Percentiles rank a stretch among this genome's conserved stretches.
Conservation (phyloP, 495 filamentous ascomycete genomes). For the Platismatia glauca region DNA sequence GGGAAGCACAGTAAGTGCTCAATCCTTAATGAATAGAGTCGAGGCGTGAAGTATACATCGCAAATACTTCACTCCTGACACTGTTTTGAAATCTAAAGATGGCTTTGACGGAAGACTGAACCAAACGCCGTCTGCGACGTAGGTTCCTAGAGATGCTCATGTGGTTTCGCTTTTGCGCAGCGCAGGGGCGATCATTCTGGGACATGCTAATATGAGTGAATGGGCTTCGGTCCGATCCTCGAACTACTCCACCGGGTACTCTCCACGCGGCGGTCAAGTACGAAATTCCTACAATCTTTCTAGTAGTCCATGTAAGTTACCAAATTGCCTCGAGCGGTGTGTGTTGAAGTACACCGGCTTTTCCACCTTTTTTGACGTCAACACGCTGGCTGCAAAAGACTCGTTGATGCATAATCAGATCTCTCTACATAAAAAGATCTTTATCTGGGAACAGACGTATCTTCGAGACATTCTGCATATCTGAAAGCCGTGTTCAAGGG, state of each 20-base stretch:
- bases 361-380: neutral
- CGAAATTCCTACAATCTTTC: constrained; percentile 24
- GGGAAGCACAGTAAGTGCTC: constrained; percentile 19
- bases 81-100: neutral
- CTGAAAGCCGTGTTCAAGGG: neutral
- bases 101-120: neutral
- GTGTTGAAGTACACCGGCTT: neutral
- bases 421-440: too few species aligned
- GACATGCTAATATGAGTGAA: constrained; percentile 38
- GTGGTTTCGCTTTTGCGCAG: constrained; percentile 29
- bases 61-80: neutral
- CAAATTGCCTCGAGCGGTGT: neutral
- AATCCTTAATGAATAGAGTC: neutral
- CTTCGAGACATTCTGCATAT: neutral
- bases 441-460: too few species aligned
- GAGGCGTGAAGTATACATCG: neutral
- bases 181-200: constrained; percentile 38
- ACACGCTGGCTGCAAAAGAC: neutral
- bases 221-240: constrained; percentile 30
- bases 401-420: neutral
- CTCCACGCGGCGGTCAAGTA: constrained; percentile 33
- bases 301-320: constrained; percentile 20
- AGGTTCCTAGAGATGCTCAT: constrained; percentile 25
- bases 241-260: constrained; percentile 33
- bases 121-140: neutral